These are phyloP conservation scores for Chytriomyces sp. DNA, from an alignment of 192 early-diverging fungal species.

Conservation along the genomic window DNA sequence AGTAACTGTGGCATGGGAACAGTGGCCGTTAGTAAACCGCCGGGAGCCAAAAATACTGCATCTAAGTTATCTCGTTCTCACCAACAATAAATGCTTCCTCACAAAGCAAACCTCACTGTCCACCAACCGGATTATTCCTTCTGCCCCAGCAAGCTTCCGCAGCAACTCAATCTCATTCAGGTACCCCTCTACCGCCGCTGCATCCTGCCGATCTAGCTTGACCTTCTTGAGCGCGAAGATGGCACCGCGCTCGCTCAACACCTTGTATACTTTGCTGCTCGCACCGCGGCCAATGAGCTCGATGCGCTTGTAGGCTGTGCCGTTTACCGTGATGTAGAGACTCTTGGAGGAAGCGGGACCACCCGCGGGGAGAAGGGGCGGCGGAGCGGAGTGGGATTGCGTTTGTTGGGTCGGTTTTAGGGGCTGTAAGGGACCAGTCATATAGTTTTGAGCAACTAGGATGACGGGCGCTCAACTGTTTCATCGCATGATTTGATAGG, in stretches of 20 bases:
- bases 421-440: too few relatives aligned
- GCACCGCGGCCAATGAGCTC: constrained; percentile 79
- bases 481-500: too few relatives aligned
- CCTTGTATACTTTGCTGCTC: constrained; percentile 88
- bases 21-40: background rate
- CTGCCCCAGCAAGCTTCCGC: constrained; percentile 60
- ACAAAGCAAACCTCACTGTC: constrained; percentile 73
- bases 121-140: constrained; percentile 77
- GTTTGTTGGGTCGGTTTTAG: too few relatives aligned
- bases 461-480: too few relatives aligned
- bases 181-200: constrained; percentile 68
- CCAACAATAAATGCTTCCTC: constrained; percentile 69
- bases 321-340: constrained; percentile 38
- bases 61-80: too few relatives aligned
- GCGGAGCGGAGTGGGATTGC: too few relatives aligned
- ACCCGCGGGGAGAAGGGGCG: too few relatives aligned
- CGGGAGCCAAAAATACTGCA: too few relatives aligned
- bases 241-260: constrained; percentile 61
- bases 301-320: constrained; percentile 38
- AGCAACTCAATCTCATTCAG: constrained; percentile 85
- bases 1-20: constrained; percentile 55
- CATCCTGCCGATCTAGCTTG: constrained; percentile 67
- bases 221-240: constrained; percentile 86
- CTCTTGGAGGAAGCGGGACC: too few relatives aligned
- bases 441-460: too few relatives aligned